phyloP scores from a whole-genome alignment of 148 eudicot species.

The Chenopodium berlandieri region DNA sequence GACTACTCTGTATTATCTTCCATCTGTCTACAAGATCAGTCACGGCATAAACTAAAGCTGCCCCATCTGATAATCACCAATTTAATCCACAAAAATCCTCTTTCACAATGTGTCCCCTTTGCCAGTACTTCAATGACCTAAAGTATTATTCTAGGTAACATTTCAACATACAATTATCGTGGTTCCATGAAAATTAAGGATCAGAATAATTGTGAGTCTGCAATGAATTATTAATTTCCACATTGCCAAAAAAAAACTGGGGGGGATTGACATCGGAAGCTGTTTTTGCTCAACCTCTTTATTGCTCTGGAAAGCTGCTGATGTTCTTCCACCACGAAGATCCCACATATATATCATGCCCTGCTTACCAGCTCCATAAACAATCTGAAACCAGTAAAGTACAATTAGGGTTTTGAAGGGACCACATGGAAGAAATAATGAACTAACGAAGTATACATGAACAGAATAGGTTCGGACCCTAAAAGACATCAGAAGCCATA shows the following conservation, averaged over 20 bases:
- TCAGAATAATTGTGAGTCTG: background rate
- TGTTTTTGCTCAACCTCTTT: constrained; percentile 51
- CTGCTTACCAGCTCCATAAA: constrained; percentile 69
- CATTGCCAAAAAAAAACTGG: background rate
- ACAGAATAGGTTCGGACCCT: background rate
- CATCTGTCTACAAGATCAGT: constrained; percentile 1
- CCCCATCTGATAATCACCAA: background rate
- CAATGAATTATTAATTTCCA: background rate
- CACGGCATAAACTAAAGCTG: background rate
- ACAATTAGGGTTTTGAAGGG: background rate
- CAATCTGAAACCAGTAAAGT: constrained; percentile 41
- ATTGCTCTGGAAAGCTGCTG: constrained; percentile 70
- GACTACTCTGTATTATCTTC: background rate
- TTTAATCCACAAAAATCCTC: background rate
- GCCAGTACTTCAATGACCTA: background rate
- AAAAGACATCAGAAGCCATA: background rate
- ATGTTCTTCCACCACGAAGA: constrained; percentile 90
- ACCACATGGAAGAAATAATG: background rate
- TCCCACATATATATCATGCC: constrained; percentile 86
- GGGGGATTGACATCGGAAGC: background rate
- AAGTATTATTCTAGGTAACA: background rate
- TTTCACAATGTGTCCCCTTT: background rate
- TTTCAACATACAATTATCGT: background rate
- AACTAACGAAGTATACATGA: background rate
- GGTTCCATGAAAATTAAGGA: background rate